Base-by-base conservation (phyloP, 768 basidiomycete genomes). In the Peribolospora kevripleyi region DNA sequence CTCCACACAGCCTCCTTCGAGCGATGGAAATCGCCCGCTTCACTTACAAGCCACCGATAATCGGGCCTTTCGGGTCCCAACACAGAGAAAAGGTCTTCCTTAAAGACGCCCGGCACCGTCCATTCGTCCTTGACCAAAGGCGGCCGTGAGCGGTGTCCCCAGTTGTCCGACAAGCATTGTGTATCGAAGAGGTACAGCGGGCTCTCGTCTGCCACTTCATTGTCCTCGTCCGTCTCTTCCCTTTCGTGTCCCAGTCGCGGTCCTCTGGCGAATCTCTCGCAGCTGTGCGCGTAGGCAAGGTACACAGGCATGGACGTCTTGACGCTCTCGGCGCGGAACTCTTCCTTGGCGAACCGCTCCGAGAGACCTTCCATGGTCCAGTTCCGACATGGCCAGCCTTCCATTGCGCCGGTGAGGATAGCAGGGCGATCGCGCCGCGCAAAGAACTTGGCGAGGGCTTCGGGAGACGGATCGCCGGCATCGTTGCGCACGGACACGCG, bases 131-230 rank as follows among this genome's bases (percentile, higher is more conserved):
- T 50, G 5, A 55, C 54, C 6, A 25, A 25, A 25, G 25, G 25
- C 25, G 25, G 25, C 25, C 25, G 25, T 13, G 45, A 13, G 56
- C 59, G 7, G 43, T 52, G 10, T 52, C 52, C 25, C 48, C 48
- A 46, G 25, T 25, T 25, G 25, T 25, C 59, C 54, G 8, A 63
- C 63, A 38, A 65, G 25, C 25, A 64, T 25, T 58, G 58, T 14
- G 55, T 52, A 48, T 65, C 65, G 48, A 65, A 65, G 13, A 65
- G 49, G 49, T 65, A 65, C n/a, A 65, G 56, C 38, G 65, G 65
- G 2, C 51, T 54, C 41, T 65, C 65, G 25, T 65, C 65, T 2
- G 50, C 49, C 38, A 52, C 25, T 25, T 25, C 25, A 25, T 25
- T 25, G 25, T 25, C 25, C 25, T 25, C 25, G 25, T 25, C 25